These are phyloP conservation scores for Hemileia vastatrix DNA, from an alignment of 1,284 basidiomycete genomes.

Conservation along the genomic window DNA sequence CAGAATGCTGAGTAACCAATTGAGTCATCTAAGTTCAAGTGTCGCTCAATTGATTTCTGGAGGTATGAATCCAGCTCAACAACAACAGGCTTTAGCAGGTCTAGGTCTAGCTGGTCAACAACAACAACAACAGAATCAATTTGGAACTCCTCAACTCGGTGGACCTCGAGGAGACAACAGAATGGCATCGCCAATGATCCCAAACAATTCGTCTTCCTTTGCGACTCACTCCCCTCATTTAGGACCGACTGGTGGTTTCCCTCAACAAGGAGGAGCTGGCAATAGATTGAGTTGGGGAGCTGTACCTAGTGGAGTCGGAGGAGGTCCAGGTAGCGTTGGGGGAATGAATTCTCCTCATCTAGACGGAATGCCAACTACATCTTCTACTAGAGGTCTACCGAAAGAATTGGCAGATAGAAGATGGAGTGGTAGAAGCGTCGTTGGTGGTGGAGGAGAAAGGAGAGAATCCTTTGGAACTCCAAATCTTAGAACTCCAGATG, in stretches of 20 bases:
- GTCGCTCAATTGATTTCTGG: slow-evolving; percentile 31
- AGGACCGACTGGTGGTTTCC: slow-evolving; percentile 12
- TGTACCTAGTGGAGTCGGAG: slow-evolving; percentile 19
- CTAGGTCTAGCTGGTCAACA: neutral
- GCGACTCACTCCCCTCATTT: neutral
- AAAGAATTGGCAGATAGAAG: slow-evolving; percentile 2
- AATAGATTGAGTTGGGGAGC: slow-evolving; percentile 26
- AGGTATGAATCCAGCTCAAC: neutral
- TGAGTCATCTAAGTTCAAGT: slow-evolving; percentile 30
- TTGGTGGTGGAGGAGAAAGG: neutral
- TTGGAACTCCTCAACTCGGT: slow-evolving; percentile 23
- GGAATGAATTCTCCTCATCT: neutral
- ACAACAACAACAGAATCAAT: slow-evolving; percentile 25
- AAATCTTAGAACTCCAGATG: neutral
- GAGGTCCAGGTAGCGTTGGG: slow-evolving; percentile 12
- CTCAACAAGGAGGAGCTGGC: slow-evolving; percentile 23
- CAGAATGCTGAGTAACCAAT: slow-evolving; percentile 31
- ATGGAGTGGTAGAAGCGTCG: slow-evolving; percentile 1
- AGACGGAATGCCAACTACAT: neutral
- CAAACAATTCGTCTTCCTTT: neutral
- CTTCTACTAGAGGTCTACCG: neutral
- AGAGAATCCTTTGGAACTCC: neutral
- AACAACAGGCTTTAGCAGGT: neutral
- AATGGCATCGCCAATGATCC: slow-evolving; percentile 27
- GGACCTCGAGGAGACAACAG: neutral